A percentile compares a stretch with the other conserved stretches of the same genome.
These are phyloP conservation scores for Nissolia schottii DNA, from an alignment of 306 rosid species.

Conservation along the genomic window DNA sequence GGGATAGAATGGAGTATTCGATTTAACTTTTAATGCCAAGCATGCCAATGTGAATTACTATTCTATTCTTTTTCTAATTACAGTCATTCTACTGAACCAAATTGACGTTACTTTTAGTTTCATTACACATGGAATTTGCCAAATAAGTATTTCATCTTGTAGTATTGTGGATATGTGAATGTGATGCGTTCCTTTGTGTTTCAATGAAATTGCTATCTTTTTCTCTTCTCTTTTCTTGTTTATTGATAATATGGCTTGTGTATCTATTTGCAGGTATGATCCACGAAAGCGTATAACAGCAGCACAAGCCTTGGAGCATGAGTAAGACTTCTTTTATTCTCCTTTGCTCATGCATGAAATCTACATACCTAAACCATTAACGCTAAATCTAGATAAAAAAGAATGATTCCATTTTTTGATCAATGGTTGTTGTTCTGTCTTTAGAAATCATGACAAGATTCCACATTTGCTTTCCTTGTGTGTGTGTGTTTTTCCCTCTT, in stretches of 20 bases:
- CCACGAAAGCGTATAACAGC: conserved; percentile 92
- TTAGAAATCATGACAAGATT: background rate
- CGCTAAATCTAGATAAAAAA: too few relatives aligned
- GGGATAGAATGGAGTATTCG: background rate
- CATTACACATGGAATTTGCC: background rate
- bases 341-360: conserved; percentile 3
- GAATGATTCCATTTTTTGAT: conserved; percentile 6
- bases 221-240: background rate
- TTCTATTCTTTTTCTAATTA: background rate
- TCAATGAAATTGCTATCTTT: background rate
- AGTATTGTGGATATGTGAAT: conserved; percentile 6
- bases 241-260: background rate
- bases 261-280: conserved; percentile 72
- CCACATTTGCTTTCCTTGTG: background rate
- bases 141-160: background rate
- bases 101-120: conserved; percentile 3
- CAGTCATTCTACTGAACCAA: background rate
- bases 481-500: background rate
- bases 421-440: conserved; percentile 11
- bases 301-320: conserved; percentile 92
- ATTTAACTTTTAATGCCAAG: background rate
- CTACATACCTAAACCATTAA: background rate
- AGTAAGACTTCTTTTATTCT: conserved; percentile 46
- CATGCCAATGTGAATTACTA: background rate
- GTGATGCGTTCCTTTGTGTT: conserved; percentile 5